A percentile compares a stretch with the other conserved stretches of the same genome.
These are phyloP conservation scores for Collybiopsis confluens DNA, from an alignment of 768 basidiomycete genomes.

Conservation along the genomic window DNA sequence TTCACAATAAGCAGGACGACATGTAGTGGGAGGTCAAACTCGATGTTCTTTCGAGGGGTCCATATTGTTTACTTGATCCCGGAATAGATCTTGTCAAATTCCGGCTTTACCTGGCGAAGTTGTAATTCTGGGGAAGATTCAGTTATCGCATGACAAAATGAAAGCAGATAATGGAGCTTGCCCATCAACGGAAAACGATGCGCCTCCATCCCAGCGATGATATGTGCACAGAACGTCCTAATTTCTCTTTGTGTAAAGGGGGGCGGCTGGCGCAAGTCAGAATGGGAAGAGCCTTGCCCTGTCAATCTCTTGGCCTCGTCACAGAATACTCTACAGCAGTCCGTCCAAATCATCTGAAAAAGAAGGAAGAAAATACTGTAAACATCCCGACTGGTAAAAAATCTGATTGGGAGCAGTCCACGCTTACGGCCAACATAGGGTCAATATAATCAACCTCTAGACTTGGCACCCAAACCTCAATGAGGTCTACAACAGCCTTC, in stretches of 20 bases:
- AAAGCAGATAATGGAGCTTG: not conserved
- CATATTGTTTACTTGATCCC: too few relatives aligned
- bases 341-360: conserved; percentile 1
- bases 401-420: not conserved
- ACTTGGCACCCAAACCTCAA: conserved; percentile 8
- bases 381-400: too few relatives aligned
- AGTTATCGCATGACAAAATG: too few relatives aligned
- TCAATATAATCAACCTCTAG: conserved; percentile 10
- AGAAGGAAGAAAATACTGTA: not conserved
- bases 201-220: not conserved
- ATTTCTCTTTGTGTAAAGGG: not conserved
- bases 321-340: not conserved
- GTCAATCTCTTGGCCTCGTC: not conserved
- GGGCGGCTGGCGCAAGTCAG: not conserved
- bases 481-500: conserved; percentile 9
- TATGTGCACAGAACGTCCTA: not conserved
- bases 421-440: conserved; percentile 14
- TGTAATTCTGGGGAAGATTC: too few relatives aligned
- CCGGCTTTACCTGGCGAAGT: too few relatives aligned
- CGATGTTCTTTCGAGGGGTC: too few relatives aligned
- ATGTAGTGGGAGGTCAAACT: too few relatives aligned
- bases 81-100: too few relatives aligned
- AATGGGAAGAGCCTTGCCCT: too few relatives aligned
- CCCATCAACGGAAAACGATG: conserved; percentile 5
- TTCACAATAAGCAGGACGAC: too few relatives aligned